Conservation (phyloP, 2,329 filamentous ascomycete species). For the Arthrobotrys pseudoclavata region DNA sequence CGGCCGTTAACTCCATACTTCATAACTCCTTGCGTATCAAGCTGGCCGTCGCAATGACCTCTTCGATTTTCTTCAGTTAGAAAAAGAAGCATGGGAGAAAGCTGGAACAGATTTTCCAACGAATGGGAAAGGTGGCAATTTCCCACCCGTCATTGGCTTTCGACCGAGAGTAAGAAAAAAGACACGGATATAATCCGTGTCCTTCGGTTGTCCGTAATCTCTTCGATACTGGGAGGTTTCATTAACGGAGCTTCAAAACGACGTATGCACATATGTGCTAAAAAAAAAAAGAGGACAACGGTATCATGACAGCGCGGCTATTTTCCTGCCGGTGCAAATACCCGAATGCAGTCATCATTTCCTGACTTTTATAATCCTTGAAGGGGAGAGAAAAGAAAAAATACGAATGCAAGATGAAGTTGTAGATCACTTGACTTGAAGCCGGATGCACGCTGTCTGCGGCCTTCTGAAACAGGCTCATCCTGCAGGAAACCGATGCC, state of each 20-base stretch:
- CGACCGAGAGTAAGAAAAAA: not conserved
- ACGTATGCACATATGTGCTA: constrained; percentile 43
- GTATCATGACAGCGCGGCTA: constrained; percentile 48
- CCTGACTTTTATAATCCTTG: constrained; percentile 35
- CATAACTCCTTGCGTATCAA: constrained; percentile 39
- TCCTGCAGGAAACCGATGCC: constrained; percentile 57
- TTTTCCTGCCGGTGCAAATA: constrained; percentile 48
- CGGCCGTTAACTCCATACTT: constrained; percentile 21
- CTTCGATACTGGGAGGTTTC: constrained; percentile 18
- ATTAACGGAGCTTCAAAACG: constrained; percentile 20
- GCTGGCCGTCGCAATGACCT: constrained; percentile 32
- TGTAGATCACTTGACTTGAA: constrained; percentile 59
- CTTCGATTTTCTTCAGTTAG: constrained; percentile 12
- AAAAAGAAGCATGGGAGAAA: not conserved
- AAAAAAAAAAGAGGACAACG: constrained; percentile 5
- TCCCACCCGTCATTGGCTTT: not conserved
- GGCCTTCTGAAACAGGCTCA: constrained; percentile 51
- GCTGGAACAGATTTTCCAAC: constrained; percentile 28
- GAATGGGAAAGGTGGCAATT: constrained; percentile 25
- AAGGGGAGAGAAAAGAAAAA: constrained; percentile 12
- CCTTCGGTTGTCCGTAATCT: constrained; percentile 26
- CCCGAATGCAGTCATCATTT: constrained; percentile 50
- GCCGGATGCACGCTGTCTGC: constrained; percentile 50
- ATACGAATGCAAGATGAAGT: constrained; percentile 38
- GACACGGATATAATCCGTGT: not conserved